Evolutionary conservation across 257 asterid species (phyloP), one percentile per base, ranked within the genome.

Genomic region (Nicotiana noctiflora): DNA sequence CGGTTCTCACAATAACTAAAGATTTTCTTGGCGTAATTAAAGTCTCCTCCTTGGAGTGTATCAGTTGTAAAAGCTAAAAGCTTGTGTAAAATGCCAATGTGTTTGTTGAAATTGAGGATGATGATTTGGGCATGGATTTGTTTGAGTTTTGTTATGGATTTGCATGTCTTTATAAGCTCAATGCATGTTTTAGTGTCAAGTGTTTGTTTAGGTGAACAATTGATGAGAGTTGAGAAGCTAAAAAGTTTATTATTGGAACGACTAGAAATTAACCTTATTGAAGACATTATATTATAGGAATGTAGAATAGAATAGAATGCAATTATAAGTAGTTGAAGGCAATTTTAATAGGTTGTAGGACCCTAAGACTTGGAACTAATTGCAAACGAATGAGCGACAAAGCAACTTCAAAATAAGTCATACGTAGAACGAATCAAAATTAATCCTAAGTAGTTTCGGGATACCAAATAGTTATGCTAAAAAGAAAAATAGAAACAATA

Each of bases 91-190:
- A 90, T 85, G 84, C 90, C 93, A 23, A 91, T 86, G 85, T 90
- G 90, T 55, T 60, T 82, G 82, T 89, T 92, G 81, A 86, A 87
- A 82, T 97, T 96, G 52, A 87, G 83, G 34, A 82, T 80, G 91
- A 88, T 84, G 82, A 89, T 79, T 49, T 86, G 93, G 49, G 95
- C 89, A 15, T 93, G 98, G 80, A 94, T 93, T 90, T 93, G 92
- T 80, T 75, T 79, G 81, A 93, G 81, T 37, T 89, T 86, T 52
- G 62, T n/a, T 81, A 84, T 82, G 79, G 89, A 91, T 85, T 88
- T 90, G 94, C 98, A 94, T 76, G 63, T 57, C 82, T 89, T 94
- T 32, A 92, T 84, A 83, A 92, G 91, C 75, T 89, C 85, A 80
- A 93, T 82, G 83, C 90, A 88, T 44, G 85, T 23, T 72, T 83